Base-by-base conservation (phyloP, 768 basidiomycete genomes). In the Holtermannia corniformis region DNA sequence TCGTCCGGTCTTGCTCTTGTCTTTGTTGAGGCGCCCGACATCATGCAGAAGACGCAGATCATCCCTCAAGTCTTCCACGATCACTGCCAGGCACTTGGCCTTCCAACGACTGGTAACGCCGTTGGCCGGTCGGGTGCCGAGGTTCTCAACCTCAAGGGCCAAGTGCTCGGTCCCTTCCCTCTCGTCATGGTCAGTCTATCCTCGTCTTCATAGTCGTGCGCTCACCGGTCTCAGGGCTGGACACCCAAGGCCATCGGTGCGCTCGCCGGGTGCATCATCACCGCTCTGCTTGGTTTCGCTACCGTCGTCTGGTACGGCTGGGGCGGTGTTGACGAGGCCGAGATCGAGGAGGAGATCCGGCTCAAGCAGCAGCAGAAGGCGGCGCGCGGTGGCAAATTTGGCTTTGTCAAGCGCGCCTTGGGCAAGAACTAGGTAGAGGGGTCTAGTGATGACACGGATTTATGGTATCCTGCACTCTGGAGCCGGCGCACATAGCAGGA, bases 231-330 rank as follows among this genome's bases (percentile, higher is more conserved):
- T 52, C 40, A 67, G 53, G 73, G 72, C 45, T 75, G 74, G 73
- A 72, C 68, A 27, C 54, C 71, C 37, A 73, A 73, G 51, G 75
- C 72, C 23, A 63, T 63, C 54, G 63, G 60, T n/a, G 62, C 64
- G 19, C 54, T 73, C 46, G 69, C 67, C 19, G 85, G 84, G 19
- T 88, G 85, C 58, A 82, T 96, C 32, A 73, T 96, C 50, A 80
- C 87, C 1, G 91, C 88, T 1, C 75, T 86, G 13, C 56, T 93
- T 37, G 93, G 93, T 0, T 86, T 95, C 83, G 57, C 76, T 5
- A 78, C 81, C 1, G 86, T 93, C 25, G 75, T 82, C 37, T 97
- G 91, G 89, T 97, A 97, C 72, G 75, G 84, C 32, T 75, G 82
- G 44, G 87, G 87, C n/a, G 81, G 80, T 3, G 74, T 87, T 55